phyloP scores from a whole-genome alignment of 257 asterid species.

The Sherardia arvensis region DNA sequence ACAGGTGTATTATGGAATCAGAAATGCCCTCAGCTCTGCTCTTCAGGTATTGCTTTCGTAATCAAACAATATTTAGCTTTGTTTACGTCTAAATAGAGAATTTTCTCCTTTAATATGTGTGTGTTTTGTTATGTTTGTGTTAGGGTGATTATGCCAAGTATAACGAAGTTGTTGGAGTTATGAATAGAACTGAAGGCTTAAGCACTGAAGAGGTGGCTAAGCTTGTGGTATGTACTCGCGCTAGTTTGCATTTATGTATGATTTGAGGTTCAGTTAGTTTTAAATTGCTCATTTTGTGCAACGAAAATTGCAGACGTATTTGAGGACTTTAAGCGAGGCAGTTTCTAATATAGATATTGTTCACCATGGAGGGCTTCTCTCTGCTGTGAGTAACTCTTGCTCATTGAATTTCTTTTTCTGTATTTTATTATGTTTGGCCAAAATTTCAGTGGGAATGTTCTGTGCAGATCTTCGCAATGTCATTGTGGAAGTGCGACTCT shows the following conservation, averaged over 20 bases:
- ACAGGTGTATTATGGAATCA: slow-evolving; percentile 46
- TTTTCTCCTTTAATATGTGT: background rate
- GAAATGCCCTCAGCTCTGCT: slow-evolving; percentile 53
- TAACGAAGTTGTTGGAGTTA: slow-evolving; percentile 47
- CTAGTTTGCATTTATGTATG: background rate
- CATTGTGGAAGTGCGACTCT: slow-evolving; percentile 73
- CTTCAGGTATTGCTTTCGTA: slow-evolving; percentile 28
- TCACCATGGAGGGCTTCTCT: slow-evolving; percentile 63
- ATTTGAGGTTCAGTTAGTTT: background rate
- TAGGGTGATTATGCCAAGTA: slow-evolving; percentile 62
- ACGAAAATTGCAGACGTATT: slow-evolving; percentile 49
- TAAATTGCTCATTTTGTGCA: background rate
- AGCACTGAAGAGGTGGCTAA: slow-evolving; percentile 62
- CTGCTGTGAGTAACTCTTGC: slow-evolving; percentile 45
- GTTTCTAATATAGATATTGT: slow-evolving; percentile 51
- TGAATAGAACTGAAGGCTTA: slow-evolving; percentile 37
- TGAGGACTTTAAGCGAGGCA: slow-evolving; percentile 68
- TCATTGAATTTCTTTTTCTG: background rate
- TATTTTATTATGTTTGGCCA: background rate
- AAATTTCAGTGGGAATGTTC: slow-evolving; percentile 8
- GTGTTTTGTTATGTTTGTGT: background rate
- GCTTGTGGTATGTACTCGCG: slow-evolving; percentile 56
- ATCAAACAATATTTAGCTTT: background rate
- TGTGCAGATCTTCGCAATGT: slow-evolving; percentile 62
- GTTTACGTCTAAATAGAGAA: background rate